These are phyloP conservation scores for Trichosporon sp. DNA, from an alignment of 1,284 basidiomycete species.

Conservation along the genomic window DNA sequence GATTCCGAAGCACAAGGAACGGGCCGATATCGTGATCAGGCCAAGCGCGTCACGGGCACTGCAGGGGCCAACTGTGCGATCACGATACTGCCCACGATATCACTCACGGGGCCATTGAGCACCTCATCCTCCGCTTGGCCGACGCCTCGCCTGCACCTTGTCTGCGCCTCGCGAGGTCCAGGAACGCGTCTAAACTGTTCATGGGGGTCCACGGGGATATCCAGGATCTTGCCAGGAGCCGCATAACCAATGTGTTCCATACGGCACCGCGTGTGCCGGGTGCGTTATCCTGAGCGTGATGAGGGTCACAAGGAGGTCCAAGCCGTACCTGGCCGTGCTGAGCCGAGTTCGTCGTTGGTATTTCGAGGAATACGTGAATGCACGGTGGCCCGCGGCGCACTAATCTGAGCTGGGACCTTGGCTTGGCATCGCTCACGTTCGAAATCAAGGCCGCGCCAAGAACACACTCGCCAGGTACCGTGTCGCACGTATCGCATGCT, in stretches of 20 bases:
- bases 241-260: neutral
- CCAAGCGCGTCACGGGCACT: neutral
- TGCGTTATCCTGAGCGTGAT: neutral
- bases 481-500: neutral
- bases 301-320: neutral
- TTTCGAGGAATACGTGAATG: neutral
- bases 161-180: neutral
- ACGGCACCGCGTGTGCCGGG: neutral
- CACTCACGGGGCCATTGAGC: neutral
- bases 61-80: neutral
- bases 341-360: neutral
- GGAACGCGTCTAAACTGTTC: slow-evolving; percentile 2
- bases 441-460: slow-evolving; percentile 9
- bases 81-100: neutral
- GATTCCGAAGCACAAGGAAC: neutral
- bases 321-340: slow-evolving; percentile 13
- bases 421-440: slow-evolving; percentile 2
- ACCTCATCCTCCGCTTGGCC: neutral
- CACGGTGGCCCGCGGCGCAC: neutral
- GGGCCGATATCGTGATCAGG: neutral
- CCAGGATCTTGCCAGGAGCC: neutral
- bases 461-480: neutral
- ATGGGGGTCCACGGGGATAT: slow-evolving; percentile 5
- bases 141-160: too few species aligned
- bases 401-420: slow-evolving; percentile 4